Base-by-base conservation (phyloP, 179 eudicot genomes). In the Silene vulgaris region DNA sequence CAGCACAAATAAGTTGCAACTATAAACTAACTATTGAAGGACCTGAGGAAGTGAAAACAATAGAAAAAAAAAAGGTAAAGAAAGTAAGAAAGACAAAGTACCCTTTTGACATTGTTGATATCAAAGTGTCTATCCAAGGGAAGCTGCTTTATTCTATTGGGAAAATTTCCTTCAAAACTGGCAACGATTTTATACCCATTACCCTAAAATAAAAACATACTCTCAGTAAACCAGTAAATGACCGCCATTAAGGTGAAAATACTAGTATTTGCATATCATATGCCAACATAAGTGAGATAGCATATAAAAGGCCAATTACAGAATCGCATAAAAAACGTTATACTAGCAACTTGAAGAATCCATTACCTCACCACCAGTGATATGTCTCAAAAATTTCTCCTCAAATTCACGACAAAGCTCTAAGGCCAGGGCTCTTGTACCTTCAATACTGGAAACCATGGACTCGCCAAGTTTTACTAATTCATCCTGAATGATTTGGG, bases 391-490 rank as follows among this genome's bases (percentile, higher is more conserved):
- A 88, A 96, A 96, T 75, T 88, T 93, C 76, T 96, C 99, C 88
- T 96, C 99, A 80, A 96, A 96, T 84, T 96, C 99, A 72, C 98
- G 98, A 84, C 98, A 96, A 79, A 96, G 99, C 82, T 96, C 97
- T 79, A 93, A 81, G 8, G 98, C 99, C 84, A 96, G 86, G 75
- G 98, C 98, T 80, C 89, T 90, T 40, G 98, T 91, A 69, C 98
- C 98, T 82, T 96, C 99, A 56, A 89, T 21, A 75, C 97, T 93
- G 76, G 83, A 81, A 69, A 96, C 98, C 98, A 96, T 87, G 73
- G 85, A 84, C 79, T 93, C 98, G 40, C 98, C 98, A 81, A 96
- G 93, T 84, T 90, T 91, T 78, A 91, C 93, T 74, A 96, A 78
- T 75, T 96, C 98, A 82, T 96, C 99, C 82, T 96, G 97, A 77